Evolutionary conservation across 345 rosid genomes (phyloP).

Genomic region (Gynandropsis gynandra): DNA sequence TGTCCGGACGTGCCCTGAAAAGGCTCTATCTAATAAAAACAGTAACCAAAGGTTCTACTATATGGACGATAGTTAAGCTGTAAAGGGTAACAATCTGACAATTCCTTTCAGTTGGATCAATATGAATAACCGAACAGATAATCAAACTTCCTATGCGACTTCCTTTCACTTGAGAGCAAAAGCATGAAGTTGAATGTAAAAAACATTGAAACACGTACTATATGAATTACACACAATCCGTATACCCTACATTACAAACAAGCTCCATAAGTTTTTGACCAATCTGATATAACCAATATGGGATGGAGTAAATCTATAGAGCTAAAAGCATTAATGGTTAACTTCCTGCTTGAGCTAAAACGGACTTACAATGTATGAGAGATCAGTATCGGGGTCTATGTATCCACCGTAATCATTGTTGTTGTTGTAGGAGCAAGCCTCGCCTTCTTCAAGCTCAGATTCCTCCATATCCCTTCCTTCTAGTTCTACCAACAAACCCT

Average conservation of each 20-base stretch:
- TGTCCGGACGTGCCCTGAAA: not conserved
- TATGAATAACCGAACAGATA: constrained; percentile 8
- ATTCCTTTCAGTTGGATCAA: not conserved
- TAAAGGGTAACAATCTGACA: not conserved
- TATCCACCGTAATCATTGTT: constrained; percentile 39
- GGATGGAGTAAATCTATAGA: constrained; percentile 12
- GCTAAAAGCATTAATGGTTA: too few relatives aligned
- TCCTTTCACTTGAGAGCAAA: too few relatives aligned
- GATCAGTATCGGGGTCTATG: constrained; percentile 68
- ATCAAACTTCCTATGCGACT: not conserved
- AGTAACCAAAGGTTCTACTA: not conserved
- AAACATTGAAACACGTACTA: constrained; percentile 21
- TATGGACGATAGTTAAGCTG: constrained; percentile 13
- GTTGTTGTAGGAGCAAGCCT: constrained; percentile 54
- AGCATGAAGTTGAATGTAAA: not conserved
- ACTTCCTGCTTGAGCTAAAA: not conserved
- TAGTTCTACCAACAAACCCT: constrained; percentile 30
- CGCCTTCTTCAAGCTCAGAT: constrained; percentile 71
- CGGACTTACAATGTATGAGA: constrained; percentile 73
- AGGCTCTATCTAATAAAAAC: not conserved
- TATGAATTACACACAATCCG: constrained; percentile 19
- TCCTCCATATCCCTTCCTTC: constrained; percentile 38
- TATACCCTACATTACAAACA: constrained; percentile 18
- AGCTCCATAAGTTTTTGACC: constrained; percentile 16
- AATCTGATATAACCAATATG: constrained; percentile 12